These are phyloP conservation scores for Pugionium cornutum DNA, from an alignment of 345 rosid genomes.

Conservation along the genomic window DNA sequence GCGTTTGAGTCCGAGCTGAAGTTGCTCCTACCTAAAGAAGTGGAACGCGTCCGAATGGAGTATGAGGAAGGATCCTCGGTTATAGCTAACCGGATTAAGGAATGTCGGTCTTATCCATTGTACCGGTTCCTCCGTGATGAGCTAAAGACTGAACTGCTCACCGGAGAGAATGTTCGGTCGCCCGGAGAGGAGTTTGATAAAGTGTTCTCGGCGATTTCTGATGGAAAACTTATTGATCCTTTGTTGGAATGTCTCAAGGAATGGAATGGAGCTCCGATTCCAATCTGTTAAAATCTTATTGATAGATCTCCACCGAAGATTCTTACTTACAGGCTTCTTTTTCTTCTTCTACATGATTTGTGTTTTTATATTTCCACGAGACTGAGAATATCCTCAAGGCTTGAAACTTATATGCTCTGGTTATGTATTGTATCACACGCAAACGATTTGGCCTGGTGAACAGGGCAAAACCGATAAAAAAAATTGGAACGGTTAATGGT, in stretches of 20 bases:
- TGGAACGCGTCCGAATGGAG: conserved; percentile 51
- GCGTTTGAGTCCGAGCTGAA: conserved; percentile 67
- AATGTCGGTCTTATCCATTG: conserved; percentile 71
- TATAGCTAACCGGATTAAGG: conserved; percentile 60
- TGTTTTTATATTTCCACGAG: conserved; percentile 8
- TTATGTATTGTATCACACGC: conserved; percentile 3
- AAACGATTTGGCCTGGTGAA: neutral
- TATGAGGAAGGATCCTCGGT: conserved; percentile 53
- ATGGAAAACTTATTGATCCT: conserved; percentile 75
- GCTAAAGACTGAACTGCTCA: conserved; percentile 51
- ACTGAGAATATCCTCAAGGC: neutral
- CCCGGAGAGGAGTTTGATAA: conserved; percentile 77
- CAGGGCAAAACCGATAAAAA: neutral
- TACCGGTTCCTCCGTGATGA: conserved; percentile 69
- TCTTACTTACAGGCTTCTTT: neutral
- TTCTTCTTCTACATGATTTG: neutral
- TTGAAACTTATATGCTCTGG: conserved; percentile 10
- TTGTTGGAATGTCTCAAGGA: conserved; percentile 63
- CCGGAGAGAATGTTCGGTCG: conserved; percentile 61
- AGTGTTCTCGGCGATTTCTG: conserved; percentile 66
- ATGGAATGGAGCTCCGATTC: conserved; percentile 72
- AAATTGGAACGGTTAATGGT: too few relatives aligned
- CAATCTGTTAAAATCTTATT: conserved; percentile 35
- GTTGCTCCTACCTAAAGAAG: conserved; percentile 56
- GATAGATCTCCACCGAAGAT: neutral